These are phyloP conservation scores for Aphanomyces euteiches DNA, from an alignment of 352 stramenopile genomes.

Conservation along the genomic window DNA sequence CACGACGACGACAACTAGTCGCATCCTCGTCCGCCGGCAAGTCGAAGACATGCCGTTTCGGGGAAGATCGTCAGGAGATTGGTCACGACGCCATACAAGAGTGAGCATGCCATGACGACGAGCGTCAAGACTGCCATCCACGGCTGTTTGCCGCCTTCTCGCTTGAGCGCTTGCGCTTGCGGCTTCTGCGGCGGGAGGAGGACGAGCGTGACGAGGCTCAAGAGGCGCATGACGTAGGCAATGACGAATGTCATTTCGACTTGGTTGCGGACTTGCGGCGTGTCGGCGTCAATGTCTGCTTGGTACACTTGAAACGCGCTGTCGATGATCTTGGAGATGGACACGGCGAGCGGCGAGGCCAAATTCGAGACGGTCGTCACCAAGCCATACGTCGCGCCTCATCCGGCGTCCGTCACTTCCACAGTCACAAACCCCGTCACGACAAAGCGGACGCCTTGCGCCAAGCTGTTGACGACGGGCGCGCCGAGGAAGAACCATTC, in stretches of 20 bases:
- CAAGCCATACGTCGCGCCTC: constrained; percentile 41
- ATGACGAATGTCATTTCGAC: constrained; percentile 40
- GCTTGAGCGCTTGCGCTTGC: constrained; percentile 35
- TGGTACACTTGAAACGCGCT: constrained; percentile 56
- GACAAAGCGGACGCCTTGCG: constrained; percentile 27
- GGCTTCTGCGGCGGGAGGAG: constrained; percentile 43
- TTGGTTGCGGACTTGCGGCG: constrained; percentile 35
- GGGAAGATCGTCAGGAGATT: constrained; percentile 40
- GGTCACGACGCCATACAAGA: constrained; percentile 35
- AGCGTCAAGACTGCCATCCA: constrained; percentile 13
- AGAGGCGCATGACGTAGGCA: constrained; percentile 43
- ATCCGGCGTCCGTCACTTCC: constrained; percentile 41
- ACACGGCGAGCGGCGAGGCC: constrained; percentile 39
- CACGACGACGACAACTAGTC: neutral
- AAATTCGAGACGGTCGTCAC: constrained; percentile 39
- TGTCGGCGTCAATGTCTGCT: constrained; percentile 36
- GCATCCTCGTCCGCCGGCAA: constrained; percentile 42
- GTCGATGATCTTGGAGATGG: constrained; percentile 60
- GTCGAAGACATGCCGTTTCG: constrained; percentile 37
- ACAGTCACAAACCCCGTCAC: constrained; percentile 36
- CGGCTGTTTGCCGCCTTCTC: constrained; percentile 25
- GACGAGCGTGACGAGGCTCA: constrained; percentile 43
- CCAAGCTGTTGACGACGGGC: constrained; percentile 47
- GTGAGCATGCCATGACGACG: constrained; percentile 22
- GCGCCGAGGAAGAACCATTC: constrained; percentile 48